These are phyloP conservation scores for Globisporangium barbulae DNA, from an alignment of 352 stramenopile genomes.

Conservation along the genomic window DNA sequence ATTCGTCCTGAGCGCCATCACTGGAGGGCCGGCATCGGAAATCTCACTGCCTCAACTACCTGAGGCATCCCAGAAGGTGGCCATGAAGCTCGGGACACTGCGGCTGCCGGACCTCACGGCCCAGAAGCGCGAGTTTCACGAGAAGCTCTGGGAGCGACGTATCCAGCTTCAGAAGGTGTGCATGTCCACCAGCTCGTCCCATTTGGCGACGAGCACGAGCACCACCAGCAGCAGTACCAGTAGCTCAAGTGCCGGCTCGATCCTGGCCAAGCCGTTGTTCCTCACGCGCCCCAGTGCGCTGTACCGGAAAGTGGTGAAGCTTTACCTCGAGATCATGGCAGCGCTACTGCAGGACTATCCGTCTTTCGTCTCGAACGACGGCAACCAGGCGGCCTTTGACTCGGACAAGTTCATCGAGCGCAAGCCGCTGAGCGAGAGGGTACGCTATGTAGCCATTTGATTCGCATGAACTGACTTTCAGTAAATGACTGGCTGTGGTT, in stretches of 20 bases:
- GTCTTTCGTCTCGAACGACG: conserved; percentile 14
- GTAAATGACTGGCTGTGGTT: conserved; percentile 5
- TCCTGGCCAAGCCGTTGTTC: conserved; percentile 16
- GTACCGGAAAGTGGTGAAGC: conserved; percentile 29
- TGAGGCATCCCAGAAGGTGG: conserved; percentile 12
- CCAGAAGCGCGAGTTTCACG: conserved; percentile 37
- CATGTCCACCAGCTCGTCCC: conserved; percentile 14
- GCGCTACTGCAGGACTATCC: conserved; percentile 20
- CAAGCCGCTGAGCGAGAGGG: conserved; percentile 24
- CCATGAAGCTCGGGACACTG: conserved; percentile 17
- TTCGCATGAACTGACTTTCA: neutral
- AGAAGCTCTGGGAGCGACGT: conserved; percentile 43
- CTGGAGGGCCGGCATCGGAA: neutral
- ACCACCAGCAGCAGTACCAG: neutral
- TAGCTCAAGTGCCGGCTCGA: neutral
- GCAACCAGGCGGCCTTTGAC: conserved; percentile 21
- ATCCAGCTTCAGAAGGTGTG: conserved; percentile 49
- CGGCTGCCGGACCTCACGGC: conserved; percentile 25
- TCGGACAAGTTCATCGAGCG: conserved; percentile 20
- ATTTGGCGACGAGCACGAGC: neutral
- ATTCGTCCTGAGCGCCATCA: conserved; percentile 18
- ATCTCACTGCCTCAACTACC: conserved; percentile 17
- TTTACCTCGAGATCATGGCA: conserved; percentile 24
- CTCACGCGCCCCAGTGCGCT: conserved; percentile 21
- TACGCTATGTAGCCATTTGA: conserved; percentile 6